Evolutionary conservation across 2,329 filamentous ascomycete species (phyloP).

Genomic region (Fusarium sp.): DNA sequence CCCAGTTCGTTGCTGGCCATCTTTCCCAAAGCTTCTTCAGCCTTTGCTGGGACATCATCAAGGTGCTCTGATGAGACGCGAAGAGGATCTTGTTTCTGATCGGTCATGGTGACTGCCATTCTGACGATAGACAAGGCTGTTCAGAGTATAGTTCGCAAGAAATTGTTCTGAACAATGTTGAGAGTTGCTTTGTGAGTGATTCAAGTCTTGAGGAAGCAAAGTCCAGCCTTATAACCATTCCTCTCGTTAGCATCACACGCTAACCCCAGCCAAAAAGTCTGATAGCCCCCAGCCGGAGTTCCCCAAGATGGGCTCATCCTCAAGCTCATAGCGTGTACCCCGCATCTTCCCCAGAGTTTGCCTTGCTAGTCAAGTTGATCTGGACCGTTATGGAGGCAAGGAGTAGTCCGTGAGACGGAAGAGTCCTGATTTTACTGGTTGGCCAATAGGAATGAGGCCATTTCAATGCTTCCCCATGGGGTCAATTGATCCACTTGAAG

Average conservation of each 20-base stretch:
- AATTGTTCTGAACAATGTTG: too few relatives aligned
- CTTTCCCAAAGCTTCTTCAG: not conserved
- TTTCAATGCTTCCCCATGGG: not conserved
- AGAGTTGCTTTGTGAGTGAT: too few relatives aligned
- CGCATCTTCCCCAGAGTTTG: not conserved
- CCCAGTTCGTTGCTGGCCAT: not conserved
- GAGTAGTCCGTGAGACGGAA: not conserved
- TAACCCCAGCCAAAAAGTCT: not conserved
- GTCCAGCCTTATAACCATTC: not conserved
- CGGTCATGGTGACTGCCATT: not conserved
- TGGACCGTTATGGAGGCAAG: not conserved
- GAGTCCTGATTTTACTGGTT: not conserved
- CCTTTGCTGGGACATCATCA: not conserved
- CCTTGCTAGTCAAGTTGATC: not conserved
- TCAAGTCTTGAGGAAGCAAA: not conserved
- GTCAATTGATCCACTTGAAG: not conserved
- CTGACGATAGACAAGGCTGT: not conserved
- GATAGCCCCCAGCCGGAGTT: not conserved
- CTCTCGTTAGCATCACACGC: too few relatives aligned
- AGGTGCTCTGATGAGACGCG: not conserved
- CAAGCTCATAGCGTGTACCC: not conserved
- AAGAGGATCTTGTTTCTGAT: not conserved
- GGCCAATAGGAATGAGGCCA: not conserved
- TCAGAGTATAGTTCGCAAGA: too few relatives aligned
- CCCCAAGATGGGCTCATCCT: not conserved